Evolutionary conservation across 2,329 filamentous ascomycete genomes (phyloP).

Genomic region (Pezizomycotina sp.): DNA sequence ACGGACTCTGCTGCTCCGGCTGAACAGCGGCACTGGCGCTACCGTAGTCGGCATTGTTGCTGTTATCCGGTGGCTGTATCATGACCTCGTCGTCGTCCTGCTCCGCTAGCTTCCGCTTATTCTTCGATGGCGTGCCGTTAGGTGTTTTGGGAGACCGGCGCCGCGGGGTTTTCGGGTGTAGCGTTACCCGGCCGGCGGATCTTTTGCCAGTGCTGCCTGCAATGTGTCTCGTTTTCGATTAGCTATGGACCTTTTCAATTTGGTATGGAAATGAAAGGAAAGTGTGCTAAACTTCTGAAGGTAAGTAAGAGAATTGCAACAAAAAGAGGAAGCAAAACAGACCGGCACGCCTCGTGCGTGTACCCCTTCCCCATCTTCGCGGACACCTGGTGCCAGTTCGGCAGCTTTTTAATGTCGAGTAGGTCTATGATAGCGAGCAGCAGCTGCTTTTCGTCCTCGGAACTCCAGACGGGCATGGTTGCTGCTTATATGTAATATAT

Average conservation of each 20-base stretch:
- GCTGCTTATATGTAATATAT: background rate
- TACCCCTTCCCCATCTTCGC: constrained; percentile 21
- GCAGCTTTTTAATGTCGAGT: constrained; percentile 17
- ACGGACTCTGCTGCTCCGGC: no score
- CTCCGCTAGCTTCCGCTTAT: constrained; percentile 3
- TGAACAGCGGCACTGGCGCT: no score
- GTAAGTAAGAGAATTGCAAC: no score
- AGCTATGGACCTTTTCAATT: no score
- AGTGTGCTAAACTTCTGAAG: no score
- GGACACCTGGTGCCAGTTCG: constrained; percentile 22
- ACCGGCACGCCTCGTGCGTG: constrained; percentile 21
- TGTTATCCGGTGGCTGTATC: no score
- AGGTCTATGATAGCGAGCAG: constrained; percentile 22
- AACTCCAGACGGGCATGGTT: constrained; percentile 21
- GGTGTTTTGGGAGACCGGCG: background rate
- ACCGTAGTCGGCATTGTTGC: no score
- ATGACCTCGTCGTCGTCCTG: constrained; percentile 13
- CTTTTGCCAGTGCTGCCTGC: constrained; percentile 23
- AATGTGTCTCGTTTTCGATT: background rate
- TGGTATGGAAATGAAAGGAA: no score
- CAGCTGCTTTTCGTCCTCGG: constrained; percentile 19
- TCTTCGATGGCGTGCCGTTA: no score
- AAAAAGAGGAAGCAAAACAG: no score
- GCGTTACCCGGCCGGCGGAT: constrained; percentile 17
- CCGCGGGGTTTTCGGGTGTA: constrained; percentile 8